Percentiles rank a stretch among this genome's conserved stretches.
These are phyloP conservation scores for Diaporthe longicolla DNA, from an alignment of 2,329 filamentous ascomycete species.

Conservation along the genomic window DNA sequence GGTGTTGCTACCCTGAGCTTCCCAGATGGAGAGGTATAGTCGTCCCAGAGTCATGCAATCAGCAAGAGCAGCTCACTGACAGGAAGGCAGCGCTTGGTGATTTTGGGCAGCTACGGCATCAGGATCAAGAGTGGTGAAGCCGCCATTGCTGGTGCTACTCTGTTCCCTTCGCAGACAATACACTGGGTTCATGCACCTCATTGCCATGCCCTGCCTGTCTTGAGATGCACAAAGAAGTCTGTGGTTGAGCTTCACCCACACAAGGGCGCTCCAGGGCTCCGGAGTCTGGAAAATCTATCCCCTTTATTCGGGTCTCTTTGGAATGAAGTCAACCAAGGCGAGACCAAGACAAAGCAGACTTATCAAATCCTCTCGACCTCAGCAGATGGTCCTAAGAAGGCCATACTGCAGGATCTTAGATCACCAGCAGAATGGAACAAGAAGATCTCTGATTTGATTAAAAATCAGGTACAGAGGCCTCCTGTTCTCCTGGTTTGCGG, in stretches of 20 bases:
- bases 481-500: conserved; percentile 74
- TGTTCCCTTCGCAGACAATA: conserved; percentile 62
- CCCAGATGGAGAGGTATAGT: conserved; percentile 63
- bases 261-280: conserved; percentile 62
- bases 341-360: conserved; percentile 9
- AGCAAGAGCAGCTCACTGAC: conserved; percentile 38
- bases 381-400: conserved; percentile 64
- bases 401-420: conserved; percentile 66
- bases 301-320: conserved; percentile 78
- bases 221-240: conserved; percentile 67
- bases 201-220: conserved; percentile 78
- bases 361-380: conserved; percentile 60
- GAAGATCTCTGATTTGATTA: conserved; percentile 64
- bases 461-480: conserved; percentile 52
- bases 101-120: conserved; percentile 79
- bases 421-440: conserved; percentile 74
- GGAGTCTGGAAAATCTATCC: conserved; percentile 70
- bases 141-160: conserved; percentile 74
- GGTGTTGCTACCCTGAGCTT: conserved; percentile 60
- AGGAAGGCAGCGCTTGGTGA: conserved; percentile 66
- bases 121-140: conserved; percentile 73
- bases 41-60: neutral
- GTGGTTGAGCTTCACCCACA: conserved; percentile 70
- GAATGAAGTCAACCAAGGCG: conserved; percentile 59
- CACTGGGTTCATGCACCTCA: conserved; percentile 76